Evolutionary conservation across 192 early-diverging fungal species (phyloP).

Genomic region (Physocladia obscura): DNA sequence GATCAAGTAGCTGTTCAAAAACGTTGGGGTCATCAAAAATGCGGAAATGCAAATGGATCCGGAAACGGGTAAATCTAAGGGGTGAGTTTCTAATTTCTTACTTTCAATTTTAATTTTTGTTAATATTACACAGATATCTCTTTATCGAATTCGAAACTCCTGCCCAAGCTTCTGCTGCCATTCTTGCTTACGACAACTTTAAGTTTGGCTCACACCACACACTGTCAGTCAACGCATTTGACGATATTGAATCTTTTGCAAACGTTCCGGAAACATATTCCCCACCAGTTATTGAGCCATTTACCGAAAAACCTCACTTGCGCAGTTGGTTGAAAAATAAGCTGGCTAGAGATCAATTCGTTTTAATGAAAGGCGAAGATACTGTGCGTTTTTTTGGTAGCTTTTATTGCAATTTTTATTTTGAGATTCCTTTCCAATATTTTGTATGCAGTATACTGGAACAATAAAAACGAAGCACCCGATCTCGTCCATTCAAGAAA

Average conservation of each 20-base stretch:
- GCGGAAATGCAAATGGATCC: conserved; percentile 84
- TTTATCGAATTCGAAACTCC: conserved; percentile 92
- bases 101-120: conserved; percentile 1
- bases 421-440: too few species aligned
- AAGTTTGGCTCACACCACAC: conserved; percentile 80
- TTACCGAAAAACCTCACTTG: conserved; percentile 80
- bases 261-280: conserved; percentile 70
- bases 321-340: conserved; percentile 85
- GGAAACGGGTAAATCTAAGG: conserved; percentile 75
- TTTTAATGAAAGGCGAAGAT: conserved; percentile 79
- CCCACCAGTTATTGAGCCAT: conserved; percentile 69
- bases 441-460: conserved; percentile 86
- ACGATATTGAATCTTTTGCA: conserved; percentile 85
- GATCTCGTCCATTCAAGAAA: conserved; percentile 72
- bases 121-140: conserved; percentile 71
- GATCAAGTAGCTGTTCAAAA: conserved; percentile 77
- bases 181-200: conserved; percentile 74
- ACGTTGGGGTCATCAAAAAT: conserved; percentile 75
- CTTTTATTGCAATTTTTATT: too few species aligned
- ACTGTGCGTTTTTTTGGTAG: conserved; percentile 38
- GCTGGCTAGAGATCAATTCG: conserved; percentile 87
- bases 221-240: conserved; percentile 83
- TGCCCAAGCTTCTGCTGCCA: conserved; percentile 75
- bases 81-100: conserved; percentile 48
- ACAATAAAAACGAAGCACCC: conserved; percentile 80